Evolutionary conservation across 768 basidiomycete species (phyloP).

Genomic region (Boletellus ananiceps): DNA sequence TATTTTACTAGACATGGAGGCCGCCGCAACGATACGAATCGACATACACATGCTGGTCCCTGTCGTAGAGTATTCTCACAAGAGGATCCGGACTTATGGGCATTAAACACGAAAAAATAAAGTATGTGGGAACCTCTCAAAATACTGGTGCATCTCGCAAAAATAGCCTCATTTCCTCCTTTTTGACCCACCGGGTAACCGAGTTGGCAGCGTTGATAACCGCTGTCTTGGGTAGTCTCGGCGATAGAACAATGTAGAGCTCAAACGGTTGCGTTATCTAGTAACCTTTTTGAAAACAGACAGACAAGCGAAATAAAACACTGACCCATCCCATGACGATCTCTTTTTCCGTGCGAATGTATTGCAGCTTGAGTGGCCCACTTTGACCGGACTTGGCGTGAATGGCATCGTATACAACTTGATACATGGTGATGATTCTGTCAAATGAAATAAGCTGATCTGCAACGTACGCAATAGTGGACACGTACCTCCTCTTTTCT

Average conservation of each 20-base stretch:
- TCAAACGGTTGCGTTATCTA: constrained; percentile 95
- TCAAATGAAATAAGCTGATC: constrained; percentile 4
- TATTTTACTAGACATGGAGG: no score
- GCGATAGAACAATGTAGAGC: constrained; percentile 79
- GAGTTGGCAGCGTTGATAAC: constrained; percentile 85
- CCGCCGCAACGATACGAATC: no score
- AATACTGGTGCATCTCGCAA: constrained; percentile 89
- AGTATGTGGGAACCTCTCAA: constrained; percentile 26
- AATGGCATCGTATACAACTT: constrained; percentile 80
- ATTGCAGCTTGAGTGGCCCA: constrained; percentile 79
- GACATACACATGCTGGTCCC: no score
- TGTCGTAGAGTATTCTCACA: no score
- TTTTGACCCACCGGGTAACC: constrained; percentile 87
- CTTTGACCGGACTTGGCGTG: constrained; percentile 87
- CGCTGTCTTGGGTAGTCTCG: constrained; percentile 81
- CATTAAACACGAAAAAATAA: no score
- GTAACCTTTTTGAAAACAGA: background rate
- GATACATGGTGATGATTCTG: constrained; percentile 85
- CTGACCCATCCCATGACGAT: constrained; percentile 93
- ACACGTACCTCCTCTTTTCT: constrained; percentile 54
- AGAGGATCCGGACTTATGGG: no score
- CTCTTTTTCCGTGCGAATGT: constrained; percentile 80
- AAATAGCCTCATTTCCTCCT: constrained; percentile 79
- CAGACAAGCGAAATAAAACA: background rate
- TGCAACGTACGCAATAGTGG: background rate